A percentile compares a stretch with the other conserved stretches of the same genome.
These are phyloP conservation scores for Pseudonitzschia multiseries DNA, from an alignment of 108 stramenopile genomes.

Conservation along the genomic window DNA sequence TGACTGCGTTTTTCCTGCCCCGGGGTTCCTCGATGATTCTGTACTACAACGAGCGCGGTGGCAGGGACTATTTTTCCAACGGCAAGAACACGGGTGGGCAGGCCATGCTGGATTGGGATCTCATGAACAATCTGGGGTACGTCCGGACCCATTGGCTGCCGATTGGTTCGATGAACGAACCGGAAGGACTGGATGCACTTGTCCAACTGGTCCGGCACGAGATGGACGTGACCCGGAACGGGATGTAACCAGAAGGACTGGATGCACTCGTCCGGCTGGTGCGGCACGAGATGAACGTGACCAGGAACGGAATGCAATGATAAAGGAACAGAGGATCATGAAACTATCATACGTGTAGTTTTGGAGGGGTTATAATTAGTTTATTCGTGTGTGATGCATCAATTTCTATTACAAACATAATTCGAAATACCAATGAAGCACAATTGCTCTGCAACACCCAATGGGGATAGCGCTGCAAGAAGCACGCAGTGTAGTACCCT, in stretches of 20 bases:
- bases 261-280: too few relatives aligned
- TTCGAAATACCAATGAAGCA: too few relatives aligned
- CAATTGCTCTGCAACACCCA: too few relatives aligned
- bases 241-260: not conserved
- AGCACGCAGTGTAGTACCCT: too few relatives aligned
- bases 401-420: too few relatives aligned
- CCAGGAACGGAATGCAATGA: too few relatives aligned
- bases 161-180: slow-evolving; percentile 33
- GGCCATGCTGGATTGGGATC: slow-evolving; percentile 47
- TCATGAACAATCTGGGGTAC: slow-evolving; percentile 43
- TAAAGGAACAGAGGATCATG: too few relatives aligned
- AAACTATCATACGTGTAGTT: too few relatives aligned
- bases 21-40: slow-evolving; percentile 38
- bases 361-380: too few relatives aligned
- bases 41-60: slow-evolving; percentile 32
- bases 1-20: slow-evolving; percentile 49
- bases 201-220: slow-evolving; percentile 28
- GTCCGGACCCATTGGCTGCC: slow-evolving; percentile 49
- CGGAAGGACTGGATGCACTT: slow-evolving; percentile 24
- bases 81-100: slow-evolving; percentile 35
- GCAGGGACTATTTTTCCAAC: slow-evolving; percentile 19
- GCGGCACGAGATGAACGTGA: too few relatives aligned
- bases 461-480: too few relatives aligned
- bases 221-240: slow-evolving; percentile 20
- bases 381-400: too few relatives aligned